phyloP scores from a whole-genome alignment of 2,329 filamentous ascomycete genomes.

The Hortaea werneckii region DNA sequence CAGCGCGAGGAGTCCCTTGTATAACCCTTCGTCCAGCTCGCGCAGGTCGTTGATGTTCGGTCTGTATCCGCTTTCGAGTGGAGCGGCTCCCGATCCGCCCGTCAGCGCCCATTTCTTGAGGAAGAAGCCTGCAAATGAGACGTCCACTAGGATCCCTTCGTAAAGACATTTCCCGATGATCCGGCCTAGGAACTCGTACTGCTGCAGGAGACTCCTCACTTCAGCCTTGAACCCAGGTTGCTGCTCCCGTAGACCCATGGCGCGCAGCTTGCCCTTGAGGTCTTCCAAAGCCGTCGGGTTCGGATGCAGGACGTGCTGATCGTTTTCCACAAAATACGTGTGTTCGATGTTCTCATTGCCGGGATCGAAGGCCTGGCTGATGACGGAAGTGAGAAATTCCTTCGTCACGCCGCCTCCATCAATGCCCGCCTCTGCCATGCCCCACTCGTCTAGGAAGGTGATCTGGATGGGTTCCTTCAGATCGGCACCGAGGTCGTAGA shows the following conservation, averaged over 20 bases:
- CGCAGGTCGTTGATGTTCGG: conserved; percentile 91
- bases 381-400: conserved; percentile 86
- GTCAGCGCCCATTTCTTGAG: conserved; percentile 86
- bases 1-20: conserved; percentile 69
- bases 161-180: conserved; percentile 95
- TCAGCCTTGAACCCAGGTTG: conserved; percentile 1
- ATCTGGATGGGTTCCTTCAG: conserved; percentile 95
- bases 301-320: conserved; percentile 77
- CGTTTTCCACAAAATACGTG: conserved; percentile 68
- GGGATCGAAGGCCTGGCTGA: conserved; percentile 68
- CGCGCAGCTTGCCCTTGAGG: conserved; percentile 4
- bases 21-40: conserved; percentile 82
- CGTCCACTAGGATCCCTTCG: conserved; percentile 88
- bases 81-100: conserved; percentile 51
- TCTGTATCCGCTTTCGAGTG: conserved; percentile 64
- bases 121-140: conserved; percentile 91
- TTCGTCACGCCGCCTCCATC: conserved; percentile 96
- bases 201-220: conserved; percentile 44
- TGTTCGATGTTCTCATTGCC: conserved; percentile 24
- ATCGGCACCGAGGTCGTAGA: conserved; percentile 69
- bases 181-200: conserved; percentile 85
- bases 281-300: conserved; percentile 53
- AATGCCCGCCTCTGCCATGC: conserved; percentile 79
- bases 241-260: conserved; percentile 8
- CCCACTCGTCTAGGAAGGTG: conserved; percentile 88